A percentile compares a stretch with the other conserved stretches of the same genome.
Evolutionary conservation across 495 filamentous ascomycete genomes (phyloP).

Genomic region (Rhypophila decipiens): DNA sequence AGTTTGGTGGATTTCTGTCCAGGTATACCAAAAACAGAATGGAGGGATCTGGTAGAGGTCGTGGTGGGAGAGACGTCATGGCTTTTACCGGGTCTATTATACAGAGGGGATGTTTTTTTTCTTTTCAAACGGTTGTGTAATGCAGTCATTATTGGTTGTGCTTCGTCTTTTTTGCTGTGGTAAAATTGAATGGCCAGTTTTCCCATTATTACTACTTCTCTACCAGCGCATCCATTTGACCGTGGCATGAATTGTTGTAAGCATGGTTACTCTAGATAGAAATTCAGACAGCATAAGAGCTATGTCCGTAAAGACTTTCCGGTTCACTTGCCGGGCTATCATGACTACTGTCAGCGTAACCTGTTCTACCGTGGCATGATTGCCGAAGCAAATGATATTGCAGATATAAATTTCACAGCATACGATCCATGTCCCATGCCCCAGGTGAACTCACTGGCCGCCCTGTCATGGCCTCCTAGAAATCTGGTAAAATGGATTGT

Average conservation of each 20-base stretch:
- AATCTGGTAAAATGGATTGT: too few species aligned
- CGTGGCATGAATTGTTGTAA: not conserved
- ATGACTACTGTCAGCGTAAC: too few species aligned
- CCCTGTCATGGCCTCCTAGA: too few species aligned
- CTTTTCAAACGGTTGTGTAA: not conserved
- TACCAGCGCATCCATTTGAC: too few species aligned
- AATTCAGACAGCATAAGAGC: not conserved
- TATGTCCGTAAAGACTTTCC: not conserved
- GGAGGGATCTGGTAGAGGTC: constrained; percentile 17
- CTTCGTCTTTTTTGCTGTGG: not conserved
- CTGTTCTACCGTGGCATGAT: too few species aligned
- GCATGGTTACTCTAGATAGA: not conserved
- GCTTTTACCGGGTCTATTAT: too few species aligned
- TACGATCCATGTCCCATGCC: too few species aligned
- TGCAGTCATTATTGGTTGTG: constrained; percentile 1
- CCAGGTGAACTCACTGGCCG: too few species aligned
- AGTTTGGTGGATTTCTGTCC: constrained; percentile 29
- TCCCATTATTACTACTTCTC: too few species aligned
- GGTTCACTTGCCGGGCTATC: not conserved
- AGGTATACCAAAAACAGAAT: constrained; percentile 1
- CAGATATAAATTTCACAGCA: too few species aligned
- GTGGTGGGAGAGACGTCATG: constrained; percentile 49
- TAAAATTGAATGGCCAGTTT: not conserved
- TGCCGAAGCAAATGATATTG: too few species aligned
- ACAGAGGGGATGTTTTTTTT: not conserved